Evolutionary conservation across 176 grass and related monocot species (phyloP), one percentile per base, ranked within the genome.

Genomic region (Raddia distichophylla): DNA sequence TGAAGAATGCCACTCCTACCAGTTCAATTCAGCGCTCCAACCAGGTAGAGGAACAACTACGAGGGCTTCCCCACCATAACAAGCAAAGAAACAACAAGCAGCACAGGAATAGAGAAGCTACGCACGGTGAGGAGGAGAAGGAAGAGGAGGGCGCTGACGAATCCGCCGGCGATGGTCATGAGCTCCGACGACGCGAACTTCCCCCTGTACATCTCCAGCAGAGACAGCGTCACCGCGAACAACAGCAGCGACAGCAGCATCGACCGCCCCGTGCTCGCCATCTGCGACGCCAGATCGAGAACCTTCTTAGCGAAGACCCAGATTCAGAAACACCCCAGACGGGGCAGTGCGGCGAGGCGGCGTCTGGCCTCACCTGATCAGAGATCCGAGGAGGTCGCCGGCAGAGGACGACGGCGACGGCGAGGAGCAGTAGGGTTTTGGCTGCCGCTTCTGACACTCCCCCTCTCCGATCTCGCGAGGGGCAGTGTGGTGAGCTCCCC

Each of bases 101-200:
- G 35, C 5, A 5, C 46, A 10, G 77, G 1, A 10, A 3, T 22
- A 19, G 61, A 46, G 2, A 16, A 14, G 9, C 15, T 89, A 93
- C 92, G 82, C 80, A 95, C 95, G 20, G 95, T 95, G 80, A 98
- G 88, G 6, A 95, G 75, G 15, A 95, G 74, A 19, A 95, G 86
- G 89, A 98, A 98, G 62, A 98, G 88, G 83, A 99, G 64, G 45
- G 97, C 87, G 89, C 91, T 88, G 83, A 99, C 73, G 62, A 99
- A 91, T 74, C 97, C 97, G 67, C 97, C 97, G 44, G 76, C 86
- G 75, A 99, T 99, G 60, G 97, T 99, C 89, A 92, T 87, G 76
- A 99, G 67, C 89, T 99, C 97, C 22, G 93, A 95, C 59, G 96
- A 86, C 33, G 93, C 96, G 70, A 99, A 95, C 84, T 82, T 86